Evolutionary conservation across 23 red algal species (phyloP).

Genomic region (Gracilaria gracilis): DNA sequence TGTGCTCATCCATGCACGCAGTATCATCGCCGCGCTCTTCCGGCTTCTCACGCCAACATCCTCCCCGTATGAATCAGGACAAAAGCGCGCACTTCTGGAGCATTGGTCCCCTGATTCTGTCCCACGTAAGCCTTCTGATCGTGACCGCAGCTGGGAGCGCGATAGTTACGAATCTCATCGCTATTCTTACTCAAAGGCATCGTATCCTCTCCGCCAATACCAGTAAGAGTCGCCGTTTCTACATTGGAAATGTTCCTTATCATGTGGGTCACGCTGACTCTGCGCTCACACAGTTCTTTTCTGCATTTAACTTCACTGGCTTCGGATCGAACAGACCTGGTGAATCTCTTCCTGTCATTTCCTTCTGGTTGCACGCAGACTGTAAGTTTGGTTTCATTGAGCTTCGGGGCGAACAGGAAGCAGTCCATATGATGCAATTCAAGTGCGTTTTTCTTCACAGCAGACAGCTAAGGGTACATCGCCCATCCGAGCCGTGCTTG

Average conservation of each 20-base stretch:
- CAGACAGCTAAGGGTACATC: constrained; percentile 59
- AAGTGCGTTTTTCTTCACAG: constrained; percentile 56
- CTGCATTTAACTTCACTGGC: no score
- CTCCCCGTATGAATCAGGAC: constrained; percentile 28
- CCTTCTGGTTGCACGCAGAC: no score
- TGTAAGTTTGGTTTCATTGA: constrained; percentile 81
- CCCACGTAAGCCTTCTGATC: constrained; percentile 7
- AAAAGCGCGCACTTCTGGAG: constrained; percentile 17
- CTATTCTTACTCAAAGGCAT: neutral
- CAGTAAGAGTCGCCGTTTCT: no score
- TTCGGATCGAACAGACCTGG: no score
- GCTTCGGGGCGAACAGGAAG: constrained; percentile 63
- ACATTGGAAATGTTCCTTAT: no score
- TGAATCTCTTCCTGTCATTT: no score
- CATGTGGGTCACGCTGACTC: no score
- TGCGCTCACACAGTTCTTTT: no score
- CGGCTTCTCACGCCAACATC: neutral
- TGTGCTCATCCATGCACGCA: no score
- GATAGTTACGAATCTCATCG: neutral
- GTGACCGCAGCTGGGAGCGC: no score
- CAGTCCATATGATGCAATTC: constrained; percentile 68
- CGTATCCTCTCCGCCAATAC: neutral
- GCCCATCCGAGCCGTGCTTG: constrained; percentile 59
- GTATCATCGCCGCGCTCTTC: no score
- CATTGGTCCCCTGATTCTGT: neutral